Evolutionary conservation across 805 yeast species (phyloP), one percentile per base, ranked within the genome.

Genomic region (Cyberlindnera mycetangii): DNA sequence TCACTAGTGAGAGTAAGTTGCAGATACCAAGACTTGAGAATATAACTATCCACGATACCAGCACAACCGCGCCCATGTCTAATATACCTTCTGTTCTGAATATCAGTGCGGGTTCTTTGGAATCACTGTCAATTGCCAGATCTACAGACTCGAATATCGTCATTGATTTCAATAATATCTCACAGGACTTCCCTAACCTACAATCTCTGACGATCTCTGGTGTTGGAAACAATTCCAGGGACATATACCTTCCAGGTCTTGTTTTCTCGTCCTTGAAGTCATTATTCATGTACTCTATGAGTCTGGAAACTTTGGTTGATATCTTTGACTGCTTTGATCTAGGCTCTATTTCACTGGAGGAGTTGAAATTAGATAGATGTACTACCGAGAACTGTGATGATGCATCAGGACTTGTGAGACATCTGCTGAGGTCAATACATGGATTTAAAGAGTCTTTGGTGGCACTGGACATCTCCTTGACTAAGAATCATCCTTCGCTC

Each of bases 281-380:
- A 3, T 24, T 41, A 7, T 35, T 28, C 12, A 18, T 41, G 8
- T 41, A 14, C 20, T 25, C 38, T 15, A 34, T 35, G 12, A 39
- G 35, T 9, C 19, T 41, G 17, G 40, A 28, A 11, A 27, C 17
- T 9, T 20, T 41, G 7, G 40, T 28, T 5, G 32, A 17, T 14
- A 12, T 41, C 5, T 34, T 41, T 15, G 38, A 36, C 20, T 41
- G 33, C 11, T 27, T 41, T 14, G 39, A 41, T 11, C 20, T 41
- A 5, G 24, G 32, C 20, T 19, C 39, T 4, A 41, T 35, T n/a
- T n/a, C 34, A 3, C 21, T 35, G 17, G 4, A 18, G 9, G 44
- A 41, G 44, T 17, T 41, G 18, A 24, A 19, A 12, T n/a, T 41
- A 4, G 44, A 41, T 19, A 27, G 40, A 30, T 41, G 44, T 31